These are phyloP conservation scores for Boletus pseudo-olivaceus DNA, from an alignment of 768 basidiomycete genomes.

Conservation along the genomic window DNA sequence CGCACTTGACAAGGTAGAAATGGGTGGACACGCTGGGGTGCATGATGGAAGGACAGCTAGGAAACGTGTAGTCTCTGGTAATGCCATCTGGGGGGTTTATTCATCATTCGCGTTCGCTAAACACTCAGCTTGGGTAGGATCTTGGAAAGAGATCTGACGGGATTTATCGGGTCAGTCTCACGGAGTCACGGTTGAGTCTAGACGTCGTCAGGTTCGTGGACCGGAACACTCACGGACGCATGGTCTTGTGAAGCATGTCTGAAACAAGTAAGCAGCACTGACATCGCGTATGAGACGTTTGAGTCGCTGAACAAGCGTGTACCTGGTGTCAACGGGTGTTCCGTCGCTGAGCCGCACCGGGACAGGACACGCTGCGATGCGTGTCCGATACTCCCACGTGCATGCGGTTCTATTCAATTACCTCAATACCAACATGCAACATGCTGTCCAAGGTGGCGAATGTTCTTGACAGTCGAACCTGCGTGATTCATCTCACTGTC, in stretches of 20 bases:
- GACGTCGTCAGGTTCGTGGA: neutral
- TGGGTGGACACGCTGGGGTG: too few relatives aligned
- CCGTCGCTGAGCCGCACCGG: too few relatives aligned
- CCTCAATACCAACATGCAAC: constrained; percentile 13
- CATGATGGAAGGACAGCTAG: too few relatives aligned
- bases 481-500: neutral
- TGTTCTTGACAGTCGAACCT: neutral
- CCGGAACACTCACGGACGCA: neutral
- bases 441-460: constrained; percentile 5
- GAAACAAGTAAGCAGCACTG: too few relatives aligned
- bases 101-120: neutral
- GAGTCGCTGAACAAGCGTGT: too few relatives aligned
- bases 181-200: too few relatives aligned
- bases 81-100: too few relatives aligned
- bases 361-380: too few relatives aligned
- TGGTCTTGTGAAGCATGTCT: neutral
- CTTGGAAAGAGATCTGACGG: neutral
- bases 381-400: constrained; percentile 4
- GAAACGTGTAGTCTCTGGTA: neutral
- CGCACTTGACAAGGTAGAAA: neutral
- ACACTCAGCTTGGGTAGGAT: neutral
- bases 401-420: neutral
- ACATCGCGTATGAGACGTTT: too few relatives aligned
- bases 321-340: too few relatives aligned
- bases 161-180: neutral